Evolutionary conservation across 2,329 filamentous ascomycete genomes (phyloP).

Genomic region (Aspergillus eucalypticola): DNA sequence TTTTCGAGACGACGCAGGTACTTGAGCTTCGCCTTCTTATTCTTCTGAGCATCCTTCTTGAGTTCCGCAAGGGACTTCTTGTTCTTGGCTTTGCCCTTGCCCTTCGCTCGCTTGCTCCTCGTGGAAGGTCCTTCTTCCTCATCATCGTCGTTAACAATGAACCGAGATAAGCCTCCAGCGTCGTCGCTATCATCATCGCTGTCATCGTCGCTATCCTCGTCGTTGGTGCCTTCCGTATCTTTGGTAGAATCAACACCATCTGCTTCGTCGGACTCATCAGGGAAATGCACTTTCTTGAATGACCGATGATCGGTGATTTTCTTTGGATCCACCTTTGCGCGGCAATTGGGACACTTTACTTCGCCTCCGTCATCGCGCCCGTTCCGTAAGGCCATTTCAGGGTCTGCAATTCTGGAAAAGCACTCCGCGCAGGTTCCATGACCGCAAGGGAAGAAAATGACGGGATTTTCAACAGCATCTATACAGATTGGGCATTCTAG

Average conservation of each 20-base stretch:
- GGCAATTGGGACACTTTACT: constrained; percentile 75
- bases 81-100: constrained; percentile 48
- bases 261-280: constrained; percentile 46
- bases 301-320: constrained; percentile 72
- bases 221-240: constrained; percentile 17
- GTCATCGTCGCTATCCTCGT: constrained; percentile 42
- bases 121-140: constrained; percentile 32
- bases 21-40: constrained; percentile 62
- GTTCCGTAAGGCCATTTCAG: constrained; percentile 56
- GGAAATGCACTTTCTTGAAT: constrained; percentile 73
- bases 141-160: constrained; percentile 30
- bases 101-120: constrained; percentile 43
- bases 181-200: constrained; percentile 31
- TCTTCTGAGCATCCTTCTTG: constrained; percentile 58
- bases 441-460: constrained; percentile 79
- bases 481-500: constrained; percentile 85
- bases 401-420: constrained; percentile 68
- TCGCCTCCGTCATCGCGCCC: constrained; percentile 58
- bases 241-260: constrained; percentile 17
- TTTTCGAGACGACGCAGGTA: constrained; percentile 70
- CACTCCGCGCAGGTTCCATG: constrained; percentile 79
- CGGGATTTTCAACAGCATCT: constrained; percentile 71
- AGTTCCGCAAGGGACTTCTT: constrained; percentile 40
- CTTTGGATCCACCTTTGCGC: constrained; percentile 64
- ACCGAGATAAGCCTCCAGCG: constrained; percentile 21